phyloP scores from a whole-genome alignment of 768 basidiomycete species.

The Mycena vulgaris region DNA sequence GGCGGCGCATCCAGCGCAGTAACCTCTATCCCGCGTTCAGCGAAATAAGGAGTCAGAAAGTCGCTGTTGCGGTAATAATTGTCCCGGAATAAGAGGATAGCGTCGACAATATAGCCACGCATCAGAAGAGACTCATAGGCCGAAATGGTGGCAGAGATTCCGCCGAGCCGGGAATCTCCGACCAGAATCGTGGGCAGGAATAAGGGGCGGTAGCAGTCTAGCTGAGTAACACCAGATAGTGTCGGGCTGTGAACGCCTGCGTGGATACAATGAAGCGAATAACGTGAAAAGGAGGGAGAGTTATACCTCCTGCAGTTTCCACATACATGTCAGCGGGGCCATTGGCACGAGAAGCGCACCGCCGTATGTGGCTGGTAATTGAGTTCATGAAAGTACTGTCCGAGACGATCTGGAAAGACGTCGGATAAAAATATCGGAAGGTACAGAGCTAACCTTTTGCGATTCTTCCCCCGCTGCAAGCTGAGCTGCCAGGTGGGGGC shows the following conservation, averaged over 20 bases:
- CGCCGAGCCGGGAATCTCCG: constrained; percentile 91
- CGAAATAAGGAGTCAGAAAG: constrained; percentile 78
- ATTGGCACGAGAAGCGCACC: constrained; percentile 57
- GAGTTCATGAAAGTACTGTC: constrained; percentile 78
- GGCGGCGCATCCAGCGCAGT: too few species aligned
- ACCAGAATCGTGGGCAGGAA: constrained; percentile 91
- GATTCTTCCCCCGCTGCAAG: constrained; percentile 55
- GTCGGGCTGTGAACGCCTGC: constrained; percentile 94
- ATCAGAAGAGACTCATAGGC: constrained; percentile 92
- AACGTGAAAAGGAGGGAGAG: constrained; percentile 2
- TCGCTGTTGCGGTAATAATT: constrained; percentile 90
- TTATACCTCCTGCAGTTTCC: constrained; percentile 94
- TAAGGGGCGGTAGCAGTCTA: constrained; percentile 88
- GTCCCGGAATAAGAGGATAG: constrained; percentile 87
- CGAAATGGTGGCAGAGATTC: constrained; percentile 92
- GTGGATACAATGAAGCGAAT: constrained; percentile 11
- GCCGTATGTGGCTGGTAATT: constrained; percentile 73
- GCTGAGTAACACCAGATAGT: constrained; percentile 85
- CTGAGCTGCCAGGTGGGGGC: constrained; percentile 90
- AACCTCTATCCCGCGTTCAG: too few species aligned
- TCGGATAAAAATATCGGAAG: constrained; percentile 34
- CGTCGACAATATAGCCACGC: constrained; percentile 92
- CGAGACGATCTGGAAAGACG: constrained; percentile 64
- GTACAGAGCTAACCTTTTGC: constrained; percentile 45
- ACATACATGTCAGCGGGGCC: constrained; percentile 78